Conservation (phyloP, 2,329 filamentous ascomycete species). For the Exophiala mesophila region DNA sequence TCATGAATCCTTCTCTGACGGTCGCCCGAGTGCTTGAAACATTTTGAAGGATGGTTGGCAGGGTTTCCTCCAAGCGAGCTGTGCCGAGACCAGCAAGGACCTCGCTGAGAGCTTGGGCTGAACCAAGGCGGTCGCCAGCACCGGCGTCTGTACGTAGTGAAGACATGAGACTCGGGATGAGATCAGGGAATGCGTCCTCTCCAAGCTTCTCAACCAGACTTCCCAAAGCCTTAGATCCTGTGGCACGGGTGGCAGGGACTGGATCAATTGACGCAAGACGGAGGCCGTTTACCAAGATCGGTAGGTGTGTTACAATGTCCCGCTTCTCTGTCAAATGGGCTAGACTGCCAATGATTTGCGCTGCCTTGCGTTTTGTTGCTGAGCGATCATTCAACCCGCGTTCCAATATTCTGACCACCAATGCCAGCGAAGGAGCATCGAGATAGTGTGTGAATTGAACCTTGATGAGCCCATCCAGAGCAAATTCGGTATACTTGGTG, state of each 20-base stretch:
- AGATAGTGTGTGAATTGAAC: slow-evolving; percentile 98
- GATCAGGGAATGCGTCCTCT: slow-evolving; percentile 91
- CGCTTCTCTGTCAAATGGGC: slow-evolving; percentile 96
- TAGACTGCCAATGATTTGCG: slow-evolving; percentile 95
- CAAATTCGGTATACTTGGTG: slow-evolving; percentile 93
- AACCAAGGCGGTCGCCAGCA: slow-evolving; percentile 91
- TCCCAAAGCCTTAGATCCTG: slow-evolving; percentile 89
- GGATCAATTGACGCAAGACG: slow-evolving; percentile 89
- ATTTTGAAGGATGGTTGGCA: slow-evolving; percentile 94
- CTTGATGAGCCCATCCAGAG: slow-evolving; percentile 89
- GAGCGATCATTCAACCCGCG: slow-evolving; percentile 87
- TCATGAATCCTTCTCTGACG: slow-evolving; percentile 98
- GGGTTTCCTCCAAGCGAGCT: slow-evolving; percentile 83
- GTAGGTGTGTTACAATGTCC: slow-evolving; percentile 84
- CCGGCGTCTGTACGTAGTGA: slow-evolving; percentile 96
- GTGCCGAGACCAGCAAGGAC: slow-evolving; percentile 94
- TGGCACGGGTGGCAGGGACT: slow-evolving; percentile 91
- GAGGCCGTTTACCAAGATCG: slow-evolving; percentile 84
- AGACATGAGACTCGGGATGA: slow-evolving; percentile 95
- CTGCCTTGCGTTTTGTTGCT: slow-evolving; percentile 89
- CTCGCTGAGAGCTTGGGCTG: slow-evolving; percentile 92
- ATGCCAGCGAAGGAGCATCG: slow-evolving; percentile 90
- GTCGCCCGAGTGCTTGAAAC: slow-evolving; percentile 84
- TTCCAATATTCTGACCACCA: slow-evolving; percentile 92
- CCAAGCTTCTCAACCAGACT: slow-evolving; percentile 97